Evolutionary conservation across 306 rosid species (phyloP).

Genomic region (Corylus avellana): DNA sequence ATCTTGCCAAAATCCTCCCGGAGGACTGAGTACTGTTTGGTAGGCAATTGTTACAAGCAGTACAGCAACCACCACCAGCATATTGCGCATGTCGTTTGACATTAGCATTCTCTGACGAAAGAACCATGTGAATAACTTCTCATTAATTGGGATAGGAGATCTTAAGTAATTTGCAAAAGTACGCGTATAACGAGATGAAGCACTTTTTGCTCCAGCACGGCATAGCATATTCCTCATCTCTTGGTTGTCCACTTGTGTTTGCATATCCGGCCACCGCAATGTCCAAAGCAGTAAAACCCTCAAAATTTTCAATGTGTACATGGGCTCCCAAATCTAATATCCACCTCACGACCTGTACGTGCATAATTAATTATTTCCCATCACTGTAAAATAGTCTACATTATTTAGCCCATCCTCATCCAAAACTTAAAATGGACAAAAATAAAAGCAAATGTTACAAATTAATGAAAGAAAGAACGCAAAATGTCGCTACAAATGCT

Average conservation of each 20-base stretch:
- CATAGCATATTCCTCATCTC: constrained; percentile 18
- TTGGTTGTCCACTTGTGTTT: neutral
- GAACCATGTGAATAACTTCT: neutral
- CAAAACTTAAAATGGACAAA: too few relatives aligned
- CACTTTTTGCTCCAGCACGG: neutral
- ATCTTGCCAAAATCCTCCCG: constrained; percentile 6
- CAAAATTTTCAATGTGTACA: neutral
- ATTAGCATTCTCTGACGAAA: neutral
- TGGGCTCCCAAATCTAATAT: neutral
- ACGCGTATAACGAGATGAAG: too few relatives aligned
- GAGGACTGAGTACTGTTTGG: neutral
- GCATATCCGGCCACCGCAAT: neutral
- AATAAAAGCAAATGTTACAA: too few relatives aligned
- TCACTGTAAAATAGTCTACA: too few relatives aligned
- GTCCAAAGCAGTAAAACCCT: neutral
- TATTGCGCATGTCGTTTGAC: neutral
- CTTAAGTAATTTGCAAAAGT: neutral
- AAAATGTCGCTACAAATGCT: too few relatives aligned
- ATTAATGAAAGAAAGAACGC: neutral
- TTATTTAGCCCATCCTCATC: too few relatives aligned
- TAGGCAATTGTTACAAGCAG: neutral
- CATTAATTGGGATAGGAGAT: neutral
- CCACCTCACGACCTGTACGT: neutral
- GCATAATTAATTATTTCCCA: too few relatives aligned
- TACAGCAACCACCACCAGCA: neutral